Percentiles rank a stretch among this genome's conserved stretches.
Conservation (phyloP, 108 stramenopile species). For the Nannochloropsis gaditana region DNA sequence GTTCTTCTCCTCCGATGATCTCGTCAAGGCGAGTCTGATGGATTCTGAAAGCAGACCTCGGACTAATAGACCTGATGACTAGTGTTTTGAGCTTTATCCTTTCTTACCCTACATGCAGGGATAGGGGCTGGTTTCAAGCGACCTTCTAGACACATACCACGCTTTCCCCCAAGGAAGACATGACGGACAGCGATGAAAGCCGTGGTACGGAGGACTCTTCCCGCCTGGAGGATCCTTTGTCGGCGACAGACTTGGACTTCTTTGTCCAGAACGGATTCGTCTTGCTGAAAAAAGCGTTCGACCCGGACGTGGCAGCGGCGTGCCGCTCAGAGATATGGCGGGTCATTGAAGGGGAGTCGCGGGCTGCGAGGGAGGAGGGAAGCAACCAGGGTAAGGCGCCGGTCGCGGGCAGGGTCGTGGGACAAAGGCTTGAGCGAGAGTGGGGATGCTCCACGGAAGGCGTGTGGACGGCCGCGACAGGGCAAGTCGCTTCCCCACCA, state of each 20-base stretch:
- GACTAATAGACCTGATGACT: no score
- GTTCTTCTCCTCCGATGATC: neutral
- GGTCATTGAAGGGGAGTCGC: slow-evolving; percentile 1
- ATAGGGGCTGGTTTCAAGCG: no score
- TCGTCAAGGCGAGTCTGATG: neutral
- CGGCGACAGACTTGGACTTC: neutral
- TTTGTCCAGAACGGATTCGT: slow-evolving; percentile 1
- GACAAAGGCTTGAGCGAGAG: neutral
- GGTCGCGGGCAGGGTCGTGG: no score
- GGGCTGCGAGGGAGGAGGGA: neutral
- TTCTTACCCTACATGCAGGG: no score
- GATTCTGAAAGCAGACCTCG: neutral
- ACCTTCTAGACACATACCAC: no score
- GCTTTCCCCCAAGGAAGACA: no score
- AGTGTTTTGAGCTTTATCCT: no score
- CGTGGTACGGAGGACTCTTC: no score
- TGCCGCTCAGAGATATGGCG: slow-evolving; percentile 18
- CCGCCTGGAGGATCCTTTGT: neutral
- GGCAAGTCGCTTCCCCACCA: no score
- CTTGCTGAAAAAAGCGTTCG: neutral
- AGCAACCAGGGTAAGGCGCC: neutral
- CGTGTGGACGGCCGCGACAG: no score
- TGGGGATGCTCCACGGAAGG: neutral
- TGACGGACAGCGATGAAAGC: no score
- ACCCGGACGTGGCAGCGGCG: slow-evolving; percentile 16